A percentile compares a stretch with the other conserved stretches of the same genome.
Evolutionary conservation across 768 basidiomycete species (phyloP).

Genomic region (Mycena indigotica): DNA sequence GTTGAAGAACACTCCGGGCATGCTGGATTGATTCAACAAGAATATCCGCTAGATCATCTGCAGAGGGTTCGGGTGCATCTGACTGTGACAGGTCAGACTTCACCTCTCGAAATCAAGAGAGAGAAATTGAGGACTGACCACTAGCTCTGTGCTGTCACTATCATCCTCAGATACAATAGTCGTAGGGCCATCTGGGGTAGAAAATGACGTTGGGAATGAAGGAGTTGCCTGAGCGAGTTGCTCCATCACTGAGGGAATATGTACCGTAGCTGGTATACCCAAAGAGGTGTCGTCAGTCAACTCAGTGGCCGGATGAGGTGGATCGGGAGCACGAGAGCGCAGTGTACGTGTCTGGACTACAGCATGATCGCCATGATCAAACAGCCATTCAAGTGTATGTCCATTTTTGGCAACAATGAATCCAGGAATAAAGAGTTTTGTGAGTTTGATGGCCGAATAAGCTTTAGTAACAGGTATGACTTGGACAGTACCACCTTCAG

Average conservation of each 20-base stretch:
- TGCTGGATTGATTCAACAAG: background rate
- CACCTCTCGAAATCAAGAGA: background rate
- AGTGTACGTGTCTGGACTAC: conserved; percentile 17
- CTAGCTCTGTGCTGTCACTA: background rate
- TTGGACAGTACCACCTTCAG: no score
- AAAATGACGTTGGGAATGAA: background rate
- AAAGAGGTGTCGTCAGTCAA: background rate
- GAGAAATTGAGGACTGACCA: background rate
- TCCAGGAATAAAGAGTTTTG: conserved; percentile 12
- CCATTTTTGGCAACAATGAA: conserved; percentile 8
- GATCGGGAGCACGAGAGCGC: conserved; percentile 8
- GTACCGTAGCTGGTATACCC: conserved; percentile 7
- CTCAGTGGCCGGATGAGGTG: conserved; percentile 3
- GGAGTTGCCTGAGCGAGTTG: background rate
- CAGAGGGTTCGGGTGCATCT: background rate
- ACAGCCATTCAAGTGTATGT: conserved; percentile 16
- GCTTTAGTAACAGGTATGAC: conserved; percentile 5
- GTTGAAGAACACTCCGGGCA: background rate
- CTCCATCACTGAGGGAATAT: conserved; percentile 3
- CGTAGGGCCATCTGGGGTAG: background rate
- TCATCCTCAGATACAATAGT: background rate
- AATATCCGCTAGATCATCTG: background rate
- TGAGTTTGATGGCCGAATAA: conserved; percentile 15
- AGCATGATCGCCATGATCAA: conserved; percentile 1
- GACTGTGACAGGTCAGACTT: no score